Evolutionary conservation across 1,284 basidiomycete genomes (phyloP), one percentile per base, ranked within the genome.

Genomic region (Gomphus bonarii): DNA sequence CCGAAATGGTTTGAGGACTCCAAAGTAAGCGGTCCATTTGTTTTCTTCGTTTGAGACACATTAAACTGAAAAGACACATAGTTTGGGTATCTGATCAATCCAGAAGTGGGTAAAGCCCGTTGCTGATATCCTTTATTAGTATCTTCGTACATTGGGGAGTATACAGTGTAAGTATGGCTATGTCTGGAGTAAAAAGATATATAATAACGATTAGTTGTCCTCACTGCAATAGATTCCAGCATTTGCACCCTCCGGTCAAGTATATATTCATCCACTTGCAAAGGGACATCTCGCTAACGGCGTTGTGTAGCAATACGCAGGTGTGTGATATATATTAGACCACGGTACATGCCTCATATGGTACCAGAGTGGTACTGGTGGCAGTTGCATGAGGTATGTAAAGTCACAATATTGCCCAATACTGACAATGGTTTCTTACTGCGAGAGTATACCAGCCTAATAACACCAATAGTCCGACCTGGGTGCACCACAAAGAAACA

Each of bases 101-200:
- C 14, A 40, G 71, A 71, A 74, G 69, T 58, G 68, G 73, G 16
- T 36, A 33, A n/a, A 55, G 44, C n/a, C 31, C 36, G 42, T 36
- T 58, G 16, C 31, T 56, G 22, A 48, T 47, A 18, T 12, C n/a
- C 20, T 36, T 16, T 48, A 30, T 70, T 79, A 56, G 55, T 20
- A 56, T 56, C 36, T 56, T 56, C 65, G 72, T 83, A 52, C 81
- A 82, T 61, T 83, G 80, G 79, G 81, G 81, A 5, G 63, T 78
- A 2, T 83, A 73, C 61, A 77, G 75, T 22, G 73, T 76, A 25
- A 38, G 55, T 38, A 11, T 42, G 12, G 22, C 31, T n/a, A n/a
- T n/a, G 35, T 2, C 3, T 9, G 18, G 6, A 46, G 9, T 30
- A 22, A 7, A 3, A 10, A 1, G 30, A 10, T 22, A 31, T 33